Conservation (phyloP, 192 early-diverging fungal species). For the Coemansia sp. region DNA sequence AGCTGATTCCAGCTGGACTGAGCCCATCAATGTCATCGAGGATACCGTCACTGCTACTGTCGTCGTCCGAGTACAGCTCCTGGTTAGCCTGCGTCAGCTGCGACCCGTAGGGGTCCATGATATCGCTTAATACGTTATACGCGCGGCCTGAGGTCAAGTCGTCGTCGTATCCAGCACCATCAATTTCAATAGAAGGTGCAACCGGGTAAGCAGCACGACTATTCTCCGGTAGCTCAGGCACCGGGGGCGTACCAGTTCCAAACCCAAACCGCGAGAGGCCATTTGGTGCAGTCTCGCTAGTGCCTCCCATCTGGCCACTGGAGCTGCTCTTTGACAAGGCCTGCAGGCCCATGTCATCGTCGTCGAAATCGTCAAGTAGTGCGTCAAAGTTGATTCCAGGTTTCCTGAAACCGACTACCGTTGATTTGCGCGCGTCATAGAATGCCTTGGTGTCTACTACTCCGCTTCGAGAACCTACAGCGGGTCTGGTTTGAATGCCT, state of each 20-base stretch:
- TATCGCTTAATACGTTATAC: slow-evolving; percentile 36
- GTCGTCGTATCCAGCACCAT: background rate
- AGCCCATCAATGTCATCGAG: slow-evolving; percentile 33
- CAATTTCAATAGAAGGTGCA: background rate
- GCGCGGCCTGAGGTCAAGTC: slow-evolving; percentile 40
- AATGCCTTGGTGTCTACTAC: slow-evolving; percentile 13
- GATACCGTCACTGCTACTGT: slow-evolving; percentile 33
- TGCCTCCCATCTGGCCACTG: background rate
- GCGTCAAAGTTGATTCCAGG: slow-evolving; percentile 51
- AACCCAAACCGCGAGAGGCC: slow-evolving; percentile 15
- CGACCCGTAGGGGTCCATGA: slow-evolving; percentile 45
- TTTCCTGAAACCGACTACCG: slow-evolving; percentile 35
- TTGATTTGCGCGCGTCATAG: slow-evolving; percentile 46
- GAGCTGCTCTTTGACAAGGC: slow-evolving; percentile 9
- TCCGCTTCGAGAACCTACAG: background rate
- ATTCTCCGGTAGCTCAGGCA: slow-evolving; percentile 13
- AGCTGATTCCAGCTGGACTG: slow-evolving; percentile 15
- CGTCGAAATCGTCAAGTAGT: slow-evolving; percentile 39
- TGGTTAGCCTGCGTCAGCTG: slow-evolving; percentile 22
- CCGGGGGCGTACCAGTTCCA: slow-evolving; percentile 19
- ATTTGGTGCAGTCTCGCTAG: background rate
- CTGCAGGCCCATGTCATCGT: slow-evolving; percentile 17
- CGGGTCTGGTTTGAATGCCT: background rate
- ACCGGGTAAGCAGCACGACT: slow-evolving; percentile 10
- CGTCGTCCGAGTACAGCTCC: slow-evolving; percentile 41